These are phyloP conservation scores for Clarireedia hainanense DNA, from an alignment of 2,329 filamentous ascomycete species.

Conservation along the genomic window DNA sequence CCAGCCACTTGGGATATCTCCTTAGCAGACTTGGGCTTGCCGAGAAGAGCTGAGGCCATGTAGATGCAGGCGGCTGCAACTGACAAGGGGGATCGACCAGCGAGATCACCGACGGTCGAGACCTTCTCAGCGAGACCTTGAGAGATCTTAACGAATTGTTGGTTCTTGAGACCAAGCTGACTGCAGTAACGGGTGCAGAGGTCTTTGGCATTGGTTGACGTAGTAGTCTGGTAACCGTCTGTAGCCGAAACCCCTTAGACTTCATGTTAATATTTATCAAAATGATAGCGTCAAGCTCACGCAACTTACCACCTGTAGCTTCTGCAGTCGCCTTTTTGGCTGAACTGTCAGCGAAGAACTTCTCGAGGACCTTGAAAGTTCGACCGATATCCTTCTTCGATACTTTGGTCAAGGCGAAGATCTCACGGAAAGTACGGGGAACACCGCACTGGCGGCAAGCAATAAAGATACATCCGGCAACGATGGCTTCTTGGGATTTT, in stretches of 20 bases:
- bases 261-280: constrained; percentile 26
- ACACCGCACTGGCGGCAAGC: constrained; percentile 85
- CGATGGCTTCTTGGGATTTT: constrained; percentile 87
- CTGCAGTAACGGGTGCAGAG: constrained; percentile 88
- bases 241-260: constrained; percentile 26
- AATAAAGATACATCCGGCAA: constrained; percentile 96
- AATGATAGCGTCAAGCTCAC: constrained; percentile 17
- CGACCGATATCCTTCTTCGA: constrained; percentile 96
- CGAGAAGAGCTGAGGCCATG: constrained; percentile 85
- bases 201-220: constrained; percentile 71
- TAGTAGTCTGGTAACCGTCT: constrained; percentile 63
- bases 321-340: constrained; percentile 42
- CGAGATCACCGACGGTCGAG: constrained; percentile 65
- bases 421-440: constrained; percentile 86
- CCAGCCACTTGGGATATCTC: constrained; percentile 79
- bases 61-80: constrained; percentile 95
- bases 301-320: constrained; percentile 46
- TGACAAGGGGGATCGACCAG: constrained; percentile 87
- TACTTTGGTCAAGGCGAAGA: constrained; percentile 87
- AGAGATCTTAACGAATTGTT: constrained; percentile 71
- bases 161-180: constrained; percentile 64
- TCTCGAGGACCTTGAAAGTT: constrained; percentile 88
- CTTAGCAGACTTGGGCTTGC: constrained; percentile 69
- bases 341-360: constrained; percentile 70
- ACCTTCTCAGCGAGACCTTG: constrained; percentile 72